A percentile compares a stretch with the other conserved stretches of the same genome.
Evolutionary conservation across 306 rosid genomes (phyloP).

Genomic region (Castanea crenata): DNA sequence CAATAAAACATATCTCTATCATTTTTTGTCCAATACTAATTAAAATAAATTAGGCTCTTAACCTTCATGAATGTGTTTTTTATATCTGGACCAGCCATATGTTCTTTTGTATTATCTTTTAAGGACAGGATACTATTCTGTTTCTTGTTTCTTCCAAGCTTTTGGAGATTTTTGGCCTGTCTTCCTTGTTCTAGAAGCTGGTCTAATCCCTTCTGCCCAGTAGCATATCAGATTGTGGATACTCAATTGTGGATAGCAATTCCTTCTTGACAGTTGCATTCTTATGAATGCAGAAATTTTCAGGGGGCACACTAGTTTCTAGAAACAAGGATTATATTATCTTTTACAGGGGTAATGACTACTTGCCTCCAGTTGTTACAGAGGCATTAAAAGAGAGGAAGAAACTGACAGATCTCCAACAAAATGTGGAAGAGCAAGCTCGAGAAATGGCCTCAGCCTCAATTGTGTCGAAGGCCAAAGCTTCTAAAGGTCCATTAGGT

Average conservation of each 20-base stretch:
- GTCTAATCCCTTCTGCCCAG: background rate
- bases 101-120: slow-evolving; percentile 5
- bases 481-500: slow-evolving; percentile 47
- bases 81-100: background rate
- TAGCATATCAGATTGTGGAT: slow-evolving; percentile 19
- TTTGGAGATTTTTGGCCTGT: slow-evolving; percentile 1
- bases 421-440: slow-evolving; percentile 76
- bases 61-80: background rate
- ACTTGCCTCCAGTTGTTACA: slow-evolving; percentile 70
- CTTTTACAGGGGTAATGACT: slow-evolving; percentile 86
- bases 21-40: too few species aligned
- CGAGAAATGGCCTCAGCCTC: slow-evolving; percentile 50
- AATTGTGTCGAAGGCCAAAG: slow-evolving; percentile 36
- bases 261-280: slow-evolving; percentile 26
- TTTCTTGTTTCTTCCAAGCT: slow-evolving; percentile 9
- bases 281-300: slow-evolving; percentile 64
- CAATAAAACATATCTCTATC: too few species aligned
- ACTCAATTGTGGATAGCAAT: background rate
- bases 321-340: slow-evolving; percentile 93
- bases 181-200: slow-evolving; percentile 7
- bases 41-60: too few species aligned
- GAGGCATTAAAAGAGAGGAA: slow-evolving; percentile 62
- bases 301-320: slow-evolving; percentile 86
- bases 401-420: slow-evolving; percentile 52
- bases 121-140: slow-evolving; percentile 2